Evolutionary conservation across 2,329 filamentous ascomycete genomes (phyloP), one percentile per base, ranked within the genome.

Genomic region (Annulohypoxylon truncatum): DNA sequence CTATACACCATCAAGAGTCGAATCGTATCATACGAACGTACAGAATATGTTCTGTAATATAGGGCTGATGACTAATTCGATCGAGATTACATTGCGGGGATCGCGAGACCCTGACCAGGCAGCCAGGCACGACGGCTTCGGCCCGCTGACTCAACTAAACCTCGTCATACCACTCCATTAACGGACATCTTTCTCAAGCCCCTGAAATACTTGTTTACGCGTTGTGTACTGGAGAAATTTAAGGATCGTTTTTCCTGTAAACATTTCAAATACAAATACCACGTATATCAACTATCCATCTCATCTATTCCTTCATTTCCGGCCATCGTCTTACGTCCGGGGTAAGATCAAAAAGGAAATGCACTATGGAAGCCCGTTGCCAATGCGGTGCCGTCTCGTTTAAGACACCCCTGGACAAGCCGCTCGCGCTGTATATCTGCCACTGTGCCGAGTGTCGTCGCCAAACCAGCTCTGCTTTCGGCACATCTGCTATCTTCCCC

Each of bases 401-500:
- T 81, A 85, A 81, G 67, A 91, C 89, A 28, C 88, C 90, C 0
- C 78, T 85, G 0, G 77, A 82, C 2, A 81, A 84, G 61, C 90
- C 90, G 0, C 78, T 90, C 44, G 85, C 85, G n/a, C 79, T 92
- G 53, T 92, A 90, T 77, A 87, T 92, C 74, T 92, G 90, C 79
- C 90, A 92, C 79, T 92, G 90, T 77, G 78, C 82, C 59, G 85
- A 89, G 74, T 92, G 90, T 77, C 85, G 87, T 50, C 83, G 85
- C 61, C 90, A 92, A 79, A 87, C 88, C 28, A 82, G 86, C 57
- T 89, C 88, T 6, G 88, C 90, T 1, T 92, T 90, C 77, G 90
- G 89, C 26, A 86, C 89, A 29, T 89, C 88, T 33, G 90, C 90
- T 70, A 90, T 91, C 65, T 92, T 91, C 71, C 90, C 89, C 0